Evolutionary conservation across 2,329 filamentous ascomycete genomes (phyloP), one percentile per base, ranked within the genome.

Genomic region (Epichloe uncinata): DNA sequence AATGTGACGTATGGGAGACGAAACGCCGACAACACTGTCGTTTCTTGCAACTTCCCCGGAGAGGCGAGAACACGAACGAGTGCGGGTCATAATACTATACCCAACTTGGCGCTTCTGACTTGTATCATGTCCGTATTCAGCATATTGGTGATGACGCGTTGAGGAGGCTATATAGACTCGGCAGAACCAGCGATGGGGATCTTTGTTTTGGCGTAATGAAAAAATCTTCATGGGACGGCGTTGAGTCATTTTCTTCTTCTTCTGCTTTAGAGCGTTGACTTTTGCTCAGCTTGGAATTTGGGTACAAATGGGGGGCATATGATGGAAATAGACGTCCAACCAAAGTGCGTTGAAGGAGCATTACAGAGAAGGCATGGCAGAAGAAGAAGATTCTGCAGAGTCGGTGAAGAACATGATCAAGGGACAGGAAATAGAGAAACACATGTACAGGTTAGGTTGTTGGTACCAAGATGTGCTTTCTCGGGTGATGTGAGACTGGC

Each of bases 1-100:
- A 55, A 62, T 8, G 56, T 58, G 30, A 69, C 66, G 46, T 71
- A 71, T 45, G 68, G 60, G 3, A 51, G 30, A 44, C 60, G 64
- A 20, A 52, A 57, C 18, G 47, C 48, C 9, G 55, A 60, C 26
- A 55, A 51, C 18, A 45, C 53, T 15, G 52, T 54, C 1, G 57
- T 68, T 16, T 59, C 63, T 4, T 71, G 68, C 54, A 70, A 69
- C 49, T 69, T 61, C 30, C 65, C 66, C 0, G 66, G 66, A 30
- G 63, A 67, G 56, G 57, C 65, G 13, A 60, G 63, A 38, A 67
- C 66, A 22, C 58, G 52, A 34, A 53, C 53, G 7, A 62, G 55
- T 30, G 53, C 49, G 0, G 61, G 55, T 5, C 38, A 18, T 18
- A 13, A 16, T 11, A 34, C 51, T 7, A 20, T 53, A 7, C 61